Evolutionary conservation across 805 yeast species (phyloP).

Genomic region (Candida stauntonica): DNA sequence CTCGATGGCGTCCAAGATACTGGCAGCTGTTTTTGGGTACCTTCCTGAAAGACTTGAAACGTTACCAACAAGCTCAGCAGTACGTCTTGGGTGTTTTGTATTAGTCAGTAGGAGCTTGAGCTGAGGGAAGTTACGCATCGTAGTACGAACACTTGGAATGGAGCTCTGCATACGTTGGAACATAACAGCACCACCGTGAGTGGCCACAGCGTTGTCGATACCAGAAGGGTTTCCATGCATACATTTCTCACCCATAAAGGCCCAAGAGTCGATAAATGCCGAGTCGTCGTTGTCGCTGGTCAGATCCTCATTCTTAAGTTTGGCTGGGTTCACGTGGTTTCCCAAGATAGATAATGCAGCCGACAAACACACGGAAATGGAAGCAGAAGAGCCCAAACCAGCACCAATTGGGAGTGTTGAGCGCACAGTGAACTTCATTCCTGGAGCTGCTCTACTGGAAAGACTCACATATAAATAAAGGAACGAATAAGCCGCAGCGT

Average conservation of each 20-base stretch:
- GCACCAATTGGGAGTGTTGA: slow-evolving; percentile 95
- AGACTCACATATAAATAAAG: slow-evolving; percentile 67
- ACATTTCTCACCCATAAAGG: slow-evolving; percentile 90
- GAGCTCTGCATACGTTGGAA: slow-evolving; percentile 61
- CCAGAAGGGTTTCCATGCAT: slow-evolving; percentile 97
- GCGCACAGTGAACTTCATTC: slow-evolving; percentile 59
- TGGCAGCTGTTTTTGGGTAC: slow-evolving; percentile 50
- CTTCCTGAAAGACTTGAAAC: slow-evolving; percentile 55
- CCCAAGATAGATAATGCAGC: slow-evolving; percentile 66
- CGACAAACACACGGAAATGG: slow-evolving; percentile 79
- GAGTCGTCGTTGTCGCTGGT: slow-evolving; percentile 39
- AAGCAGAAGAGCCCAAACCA: slow-evolving; percentile 93
- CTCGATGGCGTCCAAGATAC: slow-evolving; percentile 74
- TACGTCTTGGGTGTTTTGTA: slow-evolving; percentile 81
- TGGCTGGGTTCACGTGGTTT: slow-evolving; percentile 43
- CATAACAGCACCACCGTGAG: slow-evolving; percentile 93
- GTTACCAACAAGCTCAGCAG: slow-evolving; percentile 75
- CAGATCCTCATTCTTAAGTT: slow-evolving; percentile 32
- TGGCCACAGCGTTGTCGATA: slow-evolving; percentile 93
- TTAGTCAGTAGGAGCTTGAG: slow-evolving; percentile 74
- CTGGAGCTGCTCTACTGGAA: slow-evolving; percentile 43
- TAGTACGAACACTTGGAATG: slow-evolving; percentile 57
- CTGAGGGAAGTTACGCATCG: slow-evolving; percentile 70
- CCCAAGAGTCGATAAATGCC: slow-evolving; percentile 75
- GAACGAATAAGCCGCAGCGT: slow-evolving; percentile 78